A percentile compares a stretch with the other conserved stretches of the same genome.
Conservation (phyloP, 2,329 filamentous ascomycete species). For the Periconia sp. region DNA sequence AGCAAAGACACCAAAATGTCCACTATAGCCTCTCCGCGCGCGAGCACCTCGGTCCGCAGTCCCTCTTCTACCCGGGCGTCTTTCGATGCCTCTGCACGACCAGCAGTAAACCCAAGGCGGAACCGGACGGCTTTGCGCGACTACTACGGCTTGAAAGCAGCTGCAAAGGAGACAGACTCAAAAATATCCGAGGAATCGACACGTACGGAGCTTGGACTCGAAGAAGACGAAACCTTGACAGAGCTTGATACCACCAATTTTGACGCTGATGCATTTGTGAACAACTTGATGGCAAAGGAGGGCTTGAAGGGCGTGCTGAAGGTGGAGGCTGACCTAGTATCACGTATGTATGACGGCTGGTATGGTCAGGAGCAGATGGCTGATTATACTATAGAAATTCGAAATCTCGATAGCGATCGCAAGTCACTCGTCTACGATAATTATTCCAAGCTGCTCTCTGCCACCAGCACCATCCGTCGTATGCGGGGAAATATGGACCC, state of each 20-base stretch:
- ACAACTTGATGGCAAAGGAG: slow-evolving; percentile 64
- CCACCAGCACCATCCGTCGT: slow-evolving; percentile 92
- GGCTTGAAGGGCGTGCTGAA: slow-evolving; percentile 72
- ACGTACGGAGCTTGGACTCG: slow-evolving; percentile 38
- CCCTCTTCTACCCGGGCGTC: slow-evolving; percentile 81
- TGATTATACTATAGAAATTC: slow-evolving; percentile 65
- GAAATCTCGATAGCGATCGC: slow-evolving; percentile 91
- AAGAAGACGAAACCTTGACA: slow-evolving; percentile 63
- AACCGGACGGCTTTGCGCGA: slow-evolving; percentile 90
- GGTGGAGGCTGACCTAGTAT: slow-evolving; percentile 72
- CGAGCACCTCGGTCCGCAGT: slow-evolving; percentile 65
- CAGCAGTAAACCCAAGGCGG: slow-evolving; percentile 58
- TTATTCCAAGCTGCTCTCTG: slow-evolving; percentile 95
- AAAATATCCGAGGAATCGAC: slow-evolving; percentile 41
- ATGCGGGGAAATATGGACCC: slow-evolving; percentile 86
- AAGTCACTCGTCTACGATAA: slow-evolving; percentile 99
- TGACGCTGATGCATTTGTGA: slow-evolving; percentile 72
- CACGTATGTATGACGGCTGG: slow-evolving; percentile 40
- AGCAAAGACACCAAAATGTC: slow-evolving; percentile 58
- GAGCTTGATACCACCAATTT: slow-evolving; percentile 80
- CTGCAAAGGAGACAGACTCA: slow-evolving; percentile 39
- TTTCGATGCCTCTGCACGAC: slow-evolving; percentile 54
- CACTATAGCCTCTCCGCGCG: slow-evolving; percentile 65
- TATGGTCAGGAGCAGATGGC: not conserved
- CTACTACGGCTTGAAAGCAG: slow-evolving; percentile 83